These are phyloP conservation scores for Artemisia annua DNA, from an alignment of 129 eudicot species.

Conservation along the genomic window DNA sequence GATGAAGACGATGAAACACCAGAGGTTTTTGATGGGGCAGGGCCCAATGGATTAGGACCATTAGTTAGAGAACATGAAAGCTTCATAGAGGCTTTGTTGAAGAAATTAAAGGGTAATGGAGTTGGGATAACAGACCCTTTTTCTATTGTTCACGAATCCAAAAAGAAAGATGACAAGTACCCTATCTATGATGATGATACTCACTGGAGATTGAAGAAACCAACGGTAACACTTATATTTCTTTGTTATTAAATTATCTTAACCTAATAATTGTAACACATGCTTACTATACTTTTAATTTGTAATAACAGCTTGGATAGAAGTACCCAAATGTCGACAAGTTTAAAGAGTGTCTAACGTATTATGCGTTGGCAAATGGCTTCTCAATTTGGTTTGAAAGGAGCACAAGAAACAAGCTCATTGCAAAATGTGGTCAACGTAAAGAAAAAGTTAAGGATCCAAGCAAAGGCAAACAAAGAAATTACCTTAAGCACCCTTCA, in stretches of 20 bases:
- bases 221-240: neutral
- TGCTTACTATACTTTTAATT: too few relatives aligned
- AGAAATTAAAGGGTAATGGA: neutral
- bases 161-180: too few relatives aligned
- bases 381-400: neutral
- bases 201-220: neutral
- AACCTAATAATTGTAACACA: too few relatives aligned
- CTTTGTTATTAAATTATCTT: too few relatives aligned
- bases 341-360: neutral
- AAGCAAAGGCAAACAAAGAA: neutral
- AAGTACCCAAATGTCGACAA: too few relatives aligned
- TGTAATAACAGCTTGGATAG: neutral
- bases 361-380: neutral
- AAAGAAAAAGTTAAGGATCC: neutral
- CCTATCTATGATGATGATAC: too few relatives aligned
- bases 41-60: too few relatives aligned
- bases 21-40: too few relatives aligned
- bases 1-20: too few relatives aligned
- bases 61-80: neutral
- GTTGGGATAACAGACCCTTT: neutral
- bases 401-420: too few relatives aligned
- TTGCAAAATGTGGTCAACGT: neutral
- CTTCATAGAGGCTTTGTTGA: neutral
- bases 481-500: neutral
- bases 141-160: too few relatives aligned